A percentile compares a stretch with the other conserved stretches of the same genome.
phyloP scores from a whole-genome alignment of 2,329 filamentous ascomycete genomes.

The Nothomitra cinnamomea region DNA sequence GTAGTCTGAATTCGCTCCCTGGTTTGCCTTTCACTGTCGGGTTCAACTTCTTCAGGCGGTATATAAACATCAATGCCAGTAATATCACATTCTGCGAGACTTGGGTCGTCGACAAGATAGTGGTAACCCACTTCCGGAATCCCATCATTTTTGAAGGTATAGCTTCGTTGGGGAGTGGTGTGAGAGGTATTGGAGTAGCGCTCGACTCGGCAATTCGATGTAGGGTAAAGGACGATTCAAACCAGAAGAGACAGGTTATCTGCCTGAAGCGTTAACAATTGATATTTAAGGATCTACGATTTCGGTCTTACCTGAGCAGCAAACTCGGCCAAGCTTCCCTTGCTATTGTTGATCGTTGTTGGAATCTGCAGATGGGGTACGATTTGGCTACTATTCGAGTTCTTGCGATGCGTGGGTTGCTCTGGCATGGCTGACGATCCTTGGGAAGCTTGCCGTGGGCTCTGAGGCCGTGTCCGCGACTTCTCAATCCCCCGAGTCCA shows the following conservation, averaged over 20 bases:
- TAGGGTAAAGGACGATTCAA: constrained; percentile 70
- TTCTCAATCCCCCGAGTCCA: constrained; percentile 7
- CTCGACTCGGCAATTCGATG: constrained; percentile 51
- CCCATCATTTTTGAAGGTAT: constrained; percentile 46
- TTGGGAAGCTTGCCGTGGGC: constrained; percentile 6
- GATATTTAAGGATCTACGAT: not conserved
- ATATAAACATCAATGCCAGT: constrained; percentile 79
- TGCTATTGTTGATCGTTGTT: constrained; percentile 54
- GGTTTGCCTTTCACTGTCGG: constrained; percentile 76
- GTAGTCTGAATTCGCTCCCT: constrained; percentile 80
- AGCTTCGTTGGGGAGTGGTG: constrained; percentile 51
- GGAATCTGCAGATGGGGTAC: constrained; percentile 50
- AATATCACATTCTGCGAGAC: constrained; percentile 92
- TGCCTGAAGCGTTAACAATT: constrained; percentile 23
- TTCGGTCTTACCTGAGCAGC: constrained; percentile 52
- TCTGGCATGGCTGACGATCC: constrained; percentile 6
- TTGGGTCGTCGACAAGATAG: constrained; percentile 81
- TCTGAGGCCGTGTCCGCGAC: constrained; percentile 8
- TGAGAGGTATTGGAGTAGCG: constrained; percentile 24
- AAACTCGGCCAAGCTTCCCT: constrained; percentile 66
- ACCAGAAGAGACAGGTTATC: constrained; percentile 97
- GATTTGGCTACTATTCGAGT: constrained; percentile 15
- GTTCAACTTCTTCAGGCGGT: constrained; percentile 80
- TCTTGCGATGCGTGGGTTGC: constrained; percentile 6
- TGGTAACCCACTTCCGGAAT: constrained; percentile 88